Conservation (phyloP, 805 yeast species). For the Candida hungchunana region DNA sequence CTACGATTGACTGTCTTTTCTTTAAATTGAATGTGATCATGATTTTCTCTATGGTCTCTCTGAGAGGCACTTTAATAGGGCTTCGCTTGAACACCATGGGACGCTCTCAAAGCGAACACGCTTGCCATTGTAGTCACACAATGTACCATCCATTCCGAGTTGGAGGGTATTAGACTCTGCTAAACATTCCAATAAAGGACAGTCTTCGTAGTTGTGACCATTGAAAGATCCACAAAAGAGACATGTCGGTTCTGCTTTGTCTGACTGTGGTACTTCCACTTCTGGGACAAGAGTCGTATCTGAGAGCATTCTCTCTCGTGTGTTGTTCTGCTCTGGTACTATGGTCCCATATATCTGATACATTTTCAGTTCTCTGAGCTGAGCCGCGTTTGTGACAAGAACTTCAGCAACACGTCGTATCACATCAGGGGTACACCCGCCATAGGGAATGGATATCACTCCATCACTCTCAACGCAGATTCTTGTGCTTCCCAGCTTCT, state of each 20-base stretch:
- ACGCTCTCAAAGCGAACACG: conserved; percentile 6
- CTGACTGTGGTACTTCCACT: background rate
- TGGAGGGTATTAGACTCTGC: conserved; percentile 4
- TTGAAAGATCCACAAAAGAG: conserved; percentile 8
- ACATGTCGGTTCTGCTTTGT: conserved; percentile 1
- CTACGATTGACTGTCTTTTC: too few species aligned
- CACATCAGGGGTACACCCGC: conserved; percentile 8
- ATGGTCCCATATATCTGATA: background rate
- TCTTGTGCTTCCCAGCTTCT: background rate
- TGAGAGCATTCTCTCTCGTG: background rate
- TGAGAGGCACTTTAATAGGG: background rate
- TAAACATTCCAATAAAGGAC: conserved; percentile 8
- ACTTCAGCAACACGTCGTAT: conserved; percentile 5
- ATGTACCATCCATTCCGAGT: conserved; percentile 4
- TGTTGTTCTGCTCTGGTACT: background rate
- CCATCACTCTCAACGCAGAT: conserved; percentile 5
- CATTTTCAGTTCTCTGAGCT: conserved; percentile 1
- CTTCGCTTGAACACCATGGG: conserved; percentile 10
- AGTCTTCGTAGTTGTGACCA: conserved; percentile 8
- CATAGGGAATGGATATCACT: conserved; percentile 2
- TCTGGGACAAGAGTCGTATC: conserved; percentile 2
- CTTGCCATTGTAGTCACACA: conserved; percentile 4
- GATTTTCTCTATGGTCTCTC: conserved; percentile 2
- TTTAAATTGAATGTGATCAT: background rate
- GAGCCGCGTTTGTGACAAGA: conserved; percentile 1